These are phyloP conservation scores for Astrothelium macrocarpum DNA, from an alignment of 495 filamentous ascomycete genomes.

Conservation along the genomic window DNA sequence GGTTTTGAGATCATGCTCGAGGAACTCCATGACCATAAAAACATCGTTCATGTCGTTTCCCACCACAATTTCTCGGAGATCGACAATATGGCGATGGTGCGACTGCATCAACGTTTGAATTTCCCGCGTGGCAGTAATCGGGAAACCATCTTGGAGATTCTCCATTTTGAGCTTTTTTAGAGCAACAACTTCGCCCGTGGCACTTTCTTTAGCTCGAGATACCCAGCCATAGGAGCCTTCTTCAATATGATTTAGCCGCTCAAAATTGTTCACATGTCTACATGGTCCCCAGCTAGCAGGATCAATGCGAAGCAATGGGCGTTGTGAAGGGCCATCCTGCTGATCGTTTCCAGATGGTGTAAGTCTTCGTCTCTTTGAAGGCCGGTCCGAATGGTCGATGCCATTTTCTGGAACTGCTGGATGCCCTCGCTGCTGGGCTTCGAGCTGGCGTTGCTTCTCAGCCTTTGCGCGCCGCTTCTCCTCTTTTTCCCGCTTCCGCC, in stretches of 20 bases:
- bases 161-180: conserved; percentile 94
- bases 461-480: conserved; percentile 76
- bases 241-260: conserved; percentile 91
- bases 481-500: conserved; percentile 78
- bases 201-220: conserved; percentile 68
- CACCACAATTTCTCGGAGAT: conserved; percentile 76
- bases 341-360: conserved; percentile 10
- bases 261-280: conserved; percentile 79
- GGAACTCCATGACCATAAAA: conserved; percentile 94
- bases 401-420: conserved; percentile 8
- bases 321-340: conserved; percentile 16
- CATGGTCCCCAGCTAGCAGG: conserved; percentile 60
- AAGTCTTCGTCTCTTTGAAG: conserved; percentile 48
- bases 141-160: conserved; percentile 70
- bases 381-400: conserved; percentile 27
- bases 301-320: conserved; percentile 61
- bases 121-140: conserved; percentile 85
- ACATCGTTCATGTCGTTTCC: conserved; percentile 72
- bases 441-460: conserved; percentile 68
- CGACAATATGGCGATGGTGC: conserved; percentile 66
- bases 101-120: conserved; percentile 61
- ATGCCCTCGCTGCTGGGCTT: conserved; percentile 42
- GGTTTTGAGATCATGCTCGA: conserved; percentile 95
- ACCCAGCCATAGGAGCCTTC: conserved; percentile 96
- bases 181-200: conserved; percentile 79